These are phyloP conservation scores for Globisporangium camurandrum DNA, from an alignment of 352 stramenopile genomes.

Conservation along the genomic window DNA sequence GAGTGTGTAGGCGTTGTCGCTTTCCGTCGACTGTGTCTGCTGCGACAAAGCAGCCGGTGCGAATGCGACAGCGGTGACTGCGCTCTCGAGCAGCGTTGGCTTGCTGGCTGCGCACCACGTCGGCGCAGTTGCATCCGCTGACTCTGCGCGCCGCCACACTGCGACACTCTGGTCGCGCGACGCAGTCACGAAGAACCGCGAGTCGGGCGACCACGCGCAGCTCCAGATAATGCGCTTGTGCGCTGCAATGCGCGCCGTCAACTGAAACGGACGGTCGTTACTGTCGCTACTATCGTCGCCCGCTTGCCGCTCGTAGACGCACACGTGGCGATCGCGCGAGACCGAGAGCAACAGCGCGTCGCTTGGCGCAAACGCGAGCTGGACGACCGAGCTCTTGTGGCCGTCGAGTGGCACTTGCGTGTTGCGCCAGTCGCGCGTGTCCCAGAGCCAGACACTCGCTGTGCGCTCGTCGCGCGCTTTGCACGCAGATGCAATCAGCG, in stretches of 20 bases:
- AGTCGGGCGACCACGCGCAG: slow-evolving; percentile 64
- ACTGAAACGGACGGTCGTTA: slow-evolving; percentile 15
- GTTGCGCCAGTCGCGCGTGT: slow-evolving; percentile 45
- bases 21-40: background rate
- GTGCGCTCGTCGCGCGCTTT: slow-evolving; percentile 70
- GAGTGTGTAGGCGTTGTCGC: slow-evolving; percentile 26
- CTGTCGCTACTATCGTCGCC: background rate
- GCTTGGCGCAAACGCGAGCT: slow-evolving; percentile 62
- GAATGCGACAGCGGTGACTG: slow-evolving; percentile 63
- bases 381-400: slow-evolving; percentile 75
- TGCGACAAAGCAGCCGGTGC: slow-evolving; percentile 11
- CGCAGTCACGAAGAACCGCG: slow-evolving; percentile 41
- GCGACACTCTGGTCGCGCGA: slow-evolving; percentile 62
- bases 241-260: slow-evolving; percentile 45
- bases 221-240: slow-evolving; percentile 81
- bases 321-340: slow-evolving; percentile 68
- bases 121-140: background rate
- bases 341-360: slow-evolving; percentile 57
- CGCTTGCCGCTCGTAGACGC: slow-evolving; percentile 33
- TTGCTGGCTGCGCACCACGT: slow-evolving; percentile 18
- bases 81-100: slow-evolving; percentile 21
- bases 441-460: slow-evolving; percentile 59
- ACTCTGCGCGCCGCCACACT: slow-evolving; percentile 29
- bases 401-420: slow-evolving; percentile 36
- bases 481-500: slow-evolving; percentile 57